Evolutionary conservation across 2,329 filamentous ascomycete species (phyloP).

Genomic region (Pochonia chlamydosporia): DNA sequence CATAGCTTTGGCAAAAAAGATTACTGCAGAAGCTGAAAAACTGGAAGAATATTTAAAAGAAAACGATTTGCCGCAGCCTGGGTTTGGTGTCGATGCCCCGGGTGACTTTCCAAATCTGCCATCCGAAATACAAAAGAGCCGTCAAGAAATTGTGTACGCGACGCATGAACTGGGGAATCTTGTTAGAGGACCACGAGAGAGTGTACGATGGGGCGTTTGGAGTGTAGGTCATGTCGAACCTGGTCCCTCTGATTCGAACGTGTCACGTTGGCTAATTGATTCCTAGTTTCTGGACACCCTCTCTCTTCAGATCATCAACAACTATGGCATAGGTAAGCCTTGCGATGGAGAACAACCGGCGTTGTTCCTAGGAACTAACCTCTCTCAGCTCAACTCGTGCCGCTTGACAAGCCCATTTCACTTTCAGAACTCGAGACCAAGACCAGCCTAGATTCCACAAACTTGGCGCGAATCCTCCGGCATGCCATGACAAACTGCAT

Average conservation of each 20-base stretch:
- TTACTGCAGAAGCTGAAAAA: slow-evolving; percentile 42
- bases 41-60: slow-evolving; percentile 41
- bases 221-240: slow-evolving; percentile 32
- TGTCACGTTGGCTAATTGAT: slow-evolving; percentile 6
- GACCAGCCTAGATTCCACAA: slow-evolving; percentile 40
- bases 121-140: slow-evolving; percentile 36
- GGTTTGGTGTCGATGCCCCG: slow-evolving; percentile 39
- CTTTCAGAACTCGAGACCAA: slow-evolving; percentile 39
- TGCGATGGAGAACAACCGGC: background rate
- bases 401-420: slow-evolving; percentile 37
- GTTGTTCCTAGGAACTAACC: background rate
- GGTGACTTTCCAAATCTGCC: slow-evolving; percentile 42
- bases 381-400: slow-evolving; percentile 42
- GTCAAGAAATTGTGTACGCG: slow-evolving; percentile 42
- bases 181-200: slow-evolving; percentile 44
- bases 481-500: slow-evolving; percentile 53
- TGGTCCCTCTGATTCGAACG: too few species aligned
- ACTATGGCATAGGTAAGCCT: slow-evolving; percentile 40
- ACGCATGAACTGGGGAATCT: slow-evolving; percentile 42
- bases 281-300: slow-evolving; percentile 43
- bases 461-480: slow-evolving; percentile 45
- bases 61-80: slow-evolving; percentile 34
- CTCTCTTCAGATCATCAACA: slow-evolving; percentile 44
- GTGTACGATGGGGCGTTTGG: slow-evolving; percentile 47
- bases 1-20: slow-evolving; percentile 40